phyloP scores from a whole-genome alignment of 1,284 basidiomycete genomes.

The Pholiota adiposa region DNA sequence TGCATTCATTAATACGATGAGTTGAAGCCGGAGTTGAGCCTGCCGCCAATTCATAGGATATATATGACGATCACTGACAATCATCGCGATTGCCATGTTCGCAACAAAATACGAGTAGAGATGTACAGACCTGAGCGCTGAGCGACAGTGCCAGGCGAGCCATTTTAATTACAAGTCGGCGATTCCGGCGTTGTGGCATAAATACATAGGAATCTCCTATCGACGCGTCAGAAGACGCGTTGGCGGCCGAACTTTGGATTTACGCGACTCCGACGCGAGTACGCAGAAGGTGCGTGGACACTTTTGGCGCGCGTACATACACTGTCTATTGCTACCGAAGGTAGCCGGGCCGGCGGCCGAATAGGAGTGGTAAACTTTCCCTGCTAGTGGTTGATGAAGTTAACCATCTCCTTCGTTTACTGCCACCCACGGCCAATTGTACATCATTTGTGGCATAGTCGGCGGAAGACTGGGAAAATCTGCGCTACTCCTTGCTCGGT shows the following conservation, averaged over 20 bases:
- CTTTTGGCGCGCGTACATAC: no score
- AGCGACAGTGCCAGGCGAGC: no score
- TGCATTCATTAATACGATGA: neutral
- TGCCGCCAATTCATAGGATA: neutral
- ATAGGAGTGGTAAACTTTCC: neutral
- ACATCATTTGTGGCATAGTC: neutral
- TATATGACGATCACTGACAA: neutral
- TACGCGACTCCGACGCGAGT: neutral
- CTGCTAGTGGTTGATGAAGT: neutral
- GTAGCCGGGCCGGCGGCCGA: neutral
- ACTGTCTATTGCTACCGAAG: neutral
- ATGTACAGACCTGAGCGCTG: neutral
- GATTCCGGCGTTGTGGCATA: no score
- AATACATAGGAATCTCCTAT: no score
- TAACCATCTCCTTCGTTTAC: neutral
- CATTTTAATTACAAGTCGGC: no score
- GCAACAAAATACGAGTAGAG: neutral
- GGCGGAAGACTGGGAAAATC: neutral
- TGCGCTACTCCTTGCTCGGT: neutral
- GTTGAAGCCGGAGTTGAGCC: neutral
- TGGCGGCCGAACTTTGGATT: neutral
- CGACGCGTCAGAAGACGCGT: neutral
- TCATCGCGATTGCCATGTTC: neutral
- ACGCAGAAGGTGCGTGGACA: no score
- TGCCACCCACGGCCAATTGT: neutral